Conservation (phyloP, 2,329 filamentous ascomycete genomes). For the Hymenoscyphus fraxineus region DNA sequence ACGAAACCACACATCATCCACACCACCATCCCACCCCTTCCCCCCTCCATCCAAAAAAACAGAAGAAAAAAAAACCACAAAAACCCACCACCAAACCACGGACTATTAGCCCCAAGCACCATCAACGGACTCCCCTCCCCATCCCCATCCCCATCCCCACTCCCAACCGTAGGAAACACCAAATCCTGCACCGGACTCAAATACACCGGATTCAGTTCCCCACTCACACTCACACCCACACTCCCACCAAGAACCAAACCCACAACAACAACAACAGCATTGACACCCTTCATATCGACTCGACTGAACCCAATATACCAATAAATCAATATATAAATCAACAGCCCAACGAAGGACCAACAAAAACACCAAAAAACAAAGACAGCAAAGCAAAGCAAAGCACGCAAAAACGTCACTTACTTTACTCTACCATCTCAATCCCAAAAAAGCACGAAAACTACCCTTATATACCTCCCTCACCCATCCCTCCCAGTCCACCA, state of each 20-base stretch:
- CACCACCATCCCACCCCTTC: neutral
- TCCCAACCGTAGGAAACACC: slow-evolving; percentile 31
- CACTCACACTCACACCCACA: neutral
- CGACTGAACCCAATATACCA: too few species aligned
- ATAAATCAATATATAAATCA: neutral
- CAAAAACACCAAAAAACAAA: neutral
- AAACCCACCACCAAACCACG: slow-evolving; percentile 47
- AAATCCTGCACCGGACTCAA: slow-evolving; percentile 36
- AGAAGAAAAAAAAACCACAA: neutral
- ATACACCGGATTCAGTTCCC: neutral
- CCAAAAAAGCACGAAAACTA: neutral
- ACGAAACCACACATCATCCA: neutral
- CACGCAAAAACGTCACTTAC: too few species aligned
- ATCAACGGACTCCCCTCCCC: slow-evolving; percentile 40
- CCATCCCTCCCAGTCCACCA: neutral
- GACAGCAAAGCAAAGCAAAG: too few species aligned
- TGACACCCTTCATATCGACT: neutral
- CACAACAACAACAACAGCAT: neutral
- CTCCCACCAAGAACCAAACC: neutral
- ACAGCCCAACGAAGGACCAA: neutral
- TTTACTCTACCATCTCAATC: too few species aligned
- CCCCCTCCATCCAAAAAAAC: neutral
- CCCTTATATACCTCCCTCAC: neutral
- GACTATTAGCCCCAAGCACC: slow-evolving; percentile 51
- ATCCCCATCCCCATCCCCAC: slow-evolving; percentile 26